Base-by-base conservation (phyloP, 202 grass and related monocot genomes). In the Cymbopogon flexuosus region DNA sequence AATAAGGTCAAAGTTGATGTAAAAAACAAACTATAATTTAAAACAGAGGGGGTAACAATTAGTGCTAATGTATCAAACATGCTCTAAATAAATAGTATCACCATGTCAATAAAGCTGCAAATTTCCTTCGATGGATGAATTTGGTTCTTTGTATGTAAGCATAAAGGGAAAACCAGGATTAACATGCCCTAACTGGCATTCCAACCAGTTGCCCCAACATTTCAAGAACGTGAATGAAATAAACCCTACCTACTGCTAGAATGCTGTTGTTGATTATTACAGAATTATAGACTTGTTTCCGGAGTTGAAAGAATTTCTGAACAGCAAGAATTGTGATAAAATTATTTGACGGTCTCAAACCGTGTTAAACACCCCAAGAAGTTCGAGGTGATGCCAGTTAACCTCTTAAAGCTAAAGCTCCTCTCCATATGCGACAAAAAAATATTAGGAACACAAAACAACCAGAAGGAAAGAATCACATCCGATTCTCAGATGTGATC, bases 401-500 rank as follows among this genome's bases (percentile, higher is more conserved):
- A 84, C 81, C 77, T 77, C 68, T 85, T 72, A 76, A 81, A 72
- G 78, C 83, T 85, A 78, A 85, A 77, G 65, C 66, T 81, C 57
- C 70, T 58, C 82, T 72, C 74, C 39, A 42, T 73, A 85, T 35
- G 66, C 47, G 72, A 77, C 72, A 81, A 82, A 85, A 85, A 87
- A 83, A 78, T 73, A 78, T 15, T 12, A 33, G 66, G 22, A 40
- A 52, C 56, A 35, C 8, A 72, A 84, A 81, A 40, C 39, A 65
- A 77, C 77, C 56, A 65, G 78, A 79, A 64, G 18, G 52, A 22
- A 72, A 73, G 42, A 59, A 61, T 42, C 30, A 72, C 78, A 46
- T 65, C 47, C n/a, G 37, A 14, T 60, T 63, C 74, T 88, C 68
- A 98, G 80, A 98, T 86, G 85, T 93, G 83, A 79, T 94, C 86